These are phyloP conservation scores for Chaetomium cochliodes DNA, from an alignment of 495 filamentous ascomycete species.

Conservation along the genomic window DNA sequence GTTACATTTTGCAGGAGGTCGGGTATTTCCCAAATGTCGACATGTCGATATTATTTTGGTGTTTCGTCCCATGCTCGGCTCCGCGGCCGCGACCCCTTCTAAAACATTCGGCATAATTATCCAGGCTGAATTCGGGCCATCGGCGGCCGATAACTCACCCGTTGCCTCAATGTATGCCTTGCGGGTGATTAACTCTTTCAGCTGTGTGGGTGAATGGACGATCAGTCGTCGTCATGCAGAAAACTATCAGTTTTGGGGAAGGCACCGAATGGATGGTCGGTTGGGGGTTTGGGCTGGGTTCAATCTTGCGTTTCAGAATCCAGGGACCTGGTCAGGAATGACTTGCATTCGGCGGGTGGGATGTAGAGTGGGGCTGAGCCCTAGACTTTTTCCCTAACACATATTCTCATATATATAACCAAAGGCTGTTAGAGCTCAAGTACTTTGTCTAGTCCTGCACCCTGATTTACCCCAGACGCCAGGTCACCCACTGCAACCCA, in stretches of 20 bases:
- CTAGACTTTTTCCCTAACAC: not conserved
- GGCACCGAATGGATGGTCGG: no score
- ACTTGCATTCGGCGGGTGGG: not conserved
- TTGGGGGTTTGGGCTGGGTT: not conserved
- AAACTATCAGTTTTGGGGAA: not conserved
- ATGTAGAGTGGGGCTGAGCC: not conserved
- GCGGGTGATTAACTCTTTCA: not conserved
- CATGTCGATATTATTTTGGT: not conserved
- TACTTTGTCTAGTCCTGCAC: not conserved
- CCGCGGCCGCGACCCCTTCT: not conserved
- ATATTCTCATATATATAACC: not conserved
- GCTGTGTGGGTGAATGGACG: not conserved
- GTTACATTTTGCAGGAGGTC: not conserved
- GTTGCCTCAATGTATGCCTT: not conserved
- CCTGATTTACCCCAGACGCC: no score
- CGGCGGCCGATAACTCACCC: not conserved
- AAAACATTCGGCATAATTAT: slow-evolving; percentile 6
- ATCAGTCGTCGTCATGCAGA: not conserved
- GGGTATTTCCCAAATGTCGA: not conserved
- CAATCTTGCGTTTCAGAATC: not conserved
- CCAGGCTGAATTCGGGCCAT: not conserved
- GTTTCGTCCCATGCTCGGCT: not conserved
- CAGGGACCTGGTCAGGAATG: slow-evolving; percentile 1
- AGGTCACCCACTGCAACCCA: no score
- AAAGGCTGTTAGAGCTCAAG: not conserved